phyloP scores from a whole-genome alignment of 2,329 filamentous ascomycete genomes.

The Stagonosporopsis tanaceti region DNA sequence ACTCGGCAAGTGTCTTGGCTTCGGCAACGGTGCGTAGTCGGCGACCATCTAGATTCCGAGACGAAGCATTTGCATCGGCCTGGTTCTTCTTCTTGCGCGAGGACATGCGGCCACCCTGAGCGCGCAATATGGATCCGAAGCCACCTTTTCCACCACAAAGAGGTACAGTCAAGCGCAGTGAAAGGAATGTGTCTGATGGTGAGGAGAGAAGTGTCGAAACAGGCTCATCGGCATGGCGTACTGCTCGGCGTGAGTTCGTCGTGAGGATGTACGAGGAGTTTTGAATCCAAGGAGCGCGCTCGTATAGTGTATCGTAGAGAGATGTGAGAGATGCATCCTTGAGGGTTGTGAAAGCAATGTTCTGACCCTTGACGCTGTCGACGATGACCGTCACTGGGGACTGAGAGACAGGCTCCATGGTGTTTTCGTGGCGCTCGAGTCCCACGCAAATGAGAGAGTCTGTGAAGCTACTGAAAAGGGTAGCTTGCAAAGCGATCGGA shows the following conservation, averaged over 20 bases:
- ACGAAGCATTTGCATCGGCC: conserved; percentile 86
- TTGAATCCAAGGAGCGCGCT: conserved; percentile 65
- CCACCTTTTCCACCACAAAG: conserved; percentile 95
- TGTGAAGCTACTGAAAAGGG: neutral
- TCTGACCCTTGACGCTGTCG: conserved; percentile 82
- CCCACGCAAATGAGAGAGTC: neutral
- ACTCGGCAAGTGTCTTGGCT: conserved; percentile 93
- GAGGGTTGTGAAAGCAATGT: conserved; percentile 81
- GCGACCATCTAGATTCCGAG: conserved; percentile 90
- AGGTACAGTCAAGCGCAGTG: conserved; percentile 79
- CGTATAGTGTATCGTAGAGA: conserved; percentile 69
- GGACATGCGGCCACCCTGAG: conserved; percentile 97
- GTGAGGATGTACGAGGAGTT: conserved; percentile 76
- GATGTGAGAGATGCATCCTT: conserved; percentile 71
- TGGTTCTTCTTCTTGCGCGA: conserved; percentile 88
- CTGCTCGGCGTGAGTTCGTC: conserved; percentile 77
- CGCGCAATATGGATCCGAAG: conserved; percentile 95
- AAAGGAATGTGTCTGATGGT: conserved; percentile 72
- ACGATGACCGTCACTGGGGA: conserved; percentile 68
- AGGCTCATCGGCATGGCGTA: conserved; percentile 63
- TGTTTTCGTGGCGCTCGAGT: neutral
- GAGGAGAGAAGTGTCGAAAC: conserved; percentile 69
- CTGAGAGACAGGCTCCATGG: conserved; percentile 36
- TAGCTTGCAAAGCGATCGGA: too few relatives aligned
- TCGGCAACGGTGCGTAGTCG: conserved; percentile 91